Percentiles rank a stretch among this genome's conserved stretches.
Conservation (phyloP, 2,329 filamentous ascomycete species). For the Ascocoryne sarcoides region DNA sequence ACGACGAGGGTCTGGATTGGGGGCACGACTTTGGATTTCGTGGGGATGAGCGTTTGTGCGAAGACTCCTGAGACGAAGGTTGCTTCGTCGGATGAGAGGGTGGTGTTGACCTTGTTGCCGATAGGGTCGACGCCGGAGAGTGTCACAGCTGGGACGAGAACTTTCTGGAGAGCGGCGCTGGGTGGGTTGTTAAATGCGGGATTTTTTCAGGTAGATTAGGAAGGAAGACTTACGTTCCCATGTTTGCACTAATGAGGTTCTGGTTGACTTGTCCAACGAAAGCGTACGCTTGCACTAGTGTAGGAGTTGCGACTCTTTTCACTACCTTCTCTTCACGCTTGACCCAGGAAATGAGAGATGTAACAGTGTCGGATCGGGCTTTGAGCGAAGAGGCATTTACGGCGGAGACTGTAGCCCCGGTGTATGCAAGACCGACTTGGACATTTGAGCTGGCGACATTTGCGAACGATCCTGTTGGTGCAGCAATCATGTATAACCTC, state of each 20-base stretch:
- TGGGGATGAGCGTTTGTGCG: constrained; percentile 33
- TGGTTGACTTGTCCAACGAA: constrained; percentile 62
- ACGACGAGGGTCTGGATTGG: constrained; percentile 27
- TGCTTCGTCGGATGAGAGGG: constrained; percentile 61
- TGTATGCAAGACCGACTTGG: constrained; percentile 45
- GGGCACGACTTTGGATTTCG: constrained; percentile 22
- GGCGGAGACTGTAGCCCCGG: constrained; percentile 43
- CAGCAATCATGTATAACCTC: constrained; percentile 61
- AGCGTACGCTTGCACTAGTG: constrained; percentile 53
- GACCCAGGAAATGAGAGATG: constrained; percentile 19
- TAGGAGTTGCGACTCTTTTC: constrained; percentile 22
- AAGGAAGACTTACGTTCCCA: constrained; percentile 48
- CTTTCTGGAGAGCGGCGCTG: constrained; percentile 40
- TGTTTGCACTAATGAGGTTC: constrained; percentile 41
- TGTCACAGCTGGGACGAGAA: constrained; percentile 61
- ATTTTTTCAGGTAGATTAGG: constrained; percentile 21
- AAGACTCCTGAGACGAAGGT: constrained; percentile 65
- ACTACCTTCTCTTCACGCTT: constrained; percentile 3
- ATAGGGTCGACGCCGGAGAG: constrained; percentile 48
- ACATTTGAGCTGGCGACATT: constrained; percentile 44
- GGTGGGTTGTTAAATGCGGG: constrained; percentile 28
- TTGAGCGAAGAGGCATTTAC: constrained; percentile 28
- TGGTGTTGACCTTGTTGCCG: constrained; percentile 48
- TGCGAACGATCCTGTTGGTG: constrained; percentile 44
- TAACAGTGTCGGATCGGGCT: constrained; percentile 10